These are phyloP conservation scores for Scytalidium lignicola DNA, from an alignment of 2,329 filamentous ascomycete genomes.

Conservation along the genomic window DNA sequence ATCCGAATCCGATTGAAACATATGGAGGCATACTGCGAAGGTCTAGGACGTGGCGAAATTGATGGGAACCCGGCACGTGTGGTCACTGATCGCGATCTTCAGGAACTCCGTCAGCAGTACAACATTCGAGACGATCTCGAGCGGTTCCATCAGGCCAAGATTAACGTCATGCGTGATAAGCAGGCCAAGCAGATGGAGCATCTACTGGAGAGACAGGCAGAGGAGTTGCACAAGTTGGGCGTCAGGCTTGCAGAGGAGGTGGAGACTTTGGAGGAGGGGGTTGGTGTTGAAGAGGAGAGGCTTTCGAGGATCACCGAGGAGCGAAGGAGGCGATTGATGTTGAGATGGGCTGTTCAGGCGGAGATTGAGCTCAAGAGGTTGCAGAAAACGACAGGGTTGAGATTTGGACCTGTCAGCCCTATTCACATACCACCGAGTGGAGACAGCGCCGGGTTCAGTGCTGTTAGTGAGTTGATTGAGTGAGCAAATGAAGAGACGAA, in stretches of 20 bases:
- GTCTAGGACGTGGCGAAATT: conserved; percentile 38
- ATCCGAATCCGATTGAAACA: conserved; percentile 55
- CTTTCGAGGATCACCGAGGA: conserved; percentile 40
- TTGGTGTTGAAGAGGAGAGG: conserved; percentile 44
- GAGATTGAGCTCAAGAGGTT: conserved; percentile 50
- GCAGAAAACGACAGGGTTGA: conserved; percentile 37
- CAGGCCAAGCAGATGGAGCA: conserved; percentile 59
- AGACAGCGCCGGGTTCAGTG: conserved; percentile 11
- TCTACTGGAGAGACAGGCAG: conserved; percentile 48
- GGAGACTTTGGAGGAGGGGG: conserved; percentile 41
- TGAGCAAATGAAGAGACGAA: not conserved
- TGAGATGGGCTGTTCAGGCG: conserved; percentile 47
- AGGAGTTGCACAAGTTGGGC: conserved; percentile 42
- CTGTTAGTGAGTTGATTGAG: conserved; percentile 14
- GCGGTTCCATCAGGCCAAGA: conserved; percentile 52
- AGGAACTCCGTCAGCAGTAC: conserved; percentile 57
- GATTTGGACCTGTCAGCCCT: conserved; percentile 35
- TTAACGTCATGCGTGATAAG: conserved; percentile 61
- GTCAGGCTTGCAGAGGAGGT: conserved; percentile 43
- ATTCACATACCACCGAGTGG: conserved; percentile 35
- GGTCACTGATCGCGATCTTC: conserved; percentile 55
- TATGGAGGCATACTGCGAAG: conserved; percentile 62
- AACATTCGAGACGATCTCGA: conserved; percentile 55
- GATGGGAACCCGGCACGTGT: conserved; percentile 40
- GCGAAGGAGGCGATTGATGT: conserved; percentile 39